Evolutionary conservation across 2,329 filamentous ascomycete genomes (phyloP).

Genomic region (Colletotrichum sp.): DNA sequence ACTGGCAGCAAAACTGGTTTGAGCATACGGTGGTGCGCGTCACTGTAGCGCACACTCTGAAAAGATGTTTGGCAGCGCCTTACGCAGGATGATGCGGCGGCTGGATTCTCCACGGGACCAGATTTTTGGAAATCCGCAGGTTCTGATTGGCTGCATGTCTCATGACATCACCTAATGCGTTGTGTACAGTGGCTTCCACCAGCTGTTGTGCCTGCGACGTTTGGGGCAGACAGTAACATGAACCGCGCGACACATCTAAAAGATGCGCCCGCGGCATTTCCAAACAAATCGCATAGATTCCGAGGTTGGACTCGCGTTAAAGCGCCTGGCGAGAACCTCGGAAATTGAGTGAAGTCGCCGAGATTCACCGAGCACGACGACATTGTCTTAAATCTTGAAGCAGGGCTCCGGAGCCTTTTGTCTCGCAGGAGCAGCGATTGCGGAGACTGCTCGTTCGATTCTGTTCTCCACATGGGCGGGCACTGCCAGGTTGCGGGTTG

Average conservation of each 20-base stretch:
- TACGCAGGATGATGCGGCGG: background rate
- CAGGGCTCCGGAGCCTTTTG: background rate
- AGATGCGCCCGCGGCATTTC: background rate
- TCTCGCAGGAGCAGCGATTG: background rate
- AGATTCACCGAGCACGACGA: background rate
- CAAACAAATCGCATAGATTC: background rate
- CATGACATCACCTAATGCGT: constrained; percentile 11
- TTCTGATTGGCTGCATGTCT: background rate
- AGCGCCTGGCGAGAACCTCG: background rate
- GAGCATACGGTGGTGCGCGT: background rate
- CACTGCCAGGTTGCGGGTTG: background rate
- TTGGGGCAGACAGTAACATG: background rate
- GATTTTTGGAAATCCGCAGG: background rate
- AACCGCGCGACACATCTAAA: background rate
- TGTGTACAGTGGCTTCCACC: background rate
- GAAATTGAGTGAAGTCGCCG: background rate
- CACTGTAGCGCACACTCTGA: background rate
- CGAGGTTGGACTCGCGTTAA: background rate
- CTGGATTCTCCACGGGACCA: background rate
- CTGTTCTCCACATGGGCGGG: background rate
- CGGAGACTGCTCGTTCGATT: background rate
- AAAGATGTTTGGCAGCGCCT: background rate
- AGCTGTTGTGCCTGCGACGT: background rate
- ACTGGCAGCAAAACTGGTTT: background rate
- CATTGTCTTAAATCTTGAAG: background rate